A percentile compares a stretch with the other conserved stretches of the same genome.
Evolutionary conservation across 345 rosid genomes (phyloP).

Genomic region (Lepidium didymum): DNA sequence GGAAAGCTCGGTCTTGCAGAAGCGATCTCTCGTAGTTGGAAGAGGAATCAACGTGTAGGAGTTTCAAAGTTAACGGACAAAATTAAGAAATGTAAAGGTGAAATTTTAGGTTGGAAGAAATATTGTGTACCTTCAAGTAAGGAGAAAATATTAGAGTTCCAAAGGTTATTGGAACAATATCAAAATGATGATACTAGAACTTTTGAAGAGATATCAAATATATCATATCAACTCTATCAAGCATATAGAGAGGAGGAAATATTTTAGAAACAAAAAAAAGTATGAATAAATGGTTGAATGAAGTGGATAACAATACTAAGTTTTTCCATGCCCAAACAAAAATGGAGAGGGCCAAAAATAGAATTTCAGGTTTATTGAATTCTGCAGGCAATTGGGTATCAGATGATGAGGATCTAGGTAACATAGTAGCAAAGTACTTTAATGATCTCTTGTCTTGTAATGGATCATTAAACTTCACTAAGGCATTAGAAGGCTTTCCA

Average conservation of each 20-base stretch:
- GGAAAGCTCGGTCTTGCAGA: no score
- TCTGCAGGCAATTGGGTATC: accelerated
- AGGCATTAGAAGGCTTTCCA: not conserved
- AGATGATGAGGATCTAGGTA: not conserved
- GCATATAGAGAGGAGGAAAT: not conserved
- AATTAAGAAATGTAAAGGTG: no score
- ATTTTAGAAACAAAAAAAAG: not conserved
- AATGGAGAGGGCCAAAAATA: not conserved
- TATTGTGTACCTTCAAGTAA: no score
- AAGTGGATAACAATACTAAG: not conserved
- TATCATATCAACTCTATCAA: no score
- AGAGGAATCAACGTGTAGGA: no score
- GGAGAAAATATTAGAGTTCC: no score
- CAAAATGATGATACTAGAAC: no score
- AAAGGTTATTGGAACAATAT: no score
- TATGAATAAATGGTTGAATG: not conserved
- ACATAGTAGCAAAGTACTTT: not conserved
- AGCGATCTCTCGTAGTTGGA: no score
- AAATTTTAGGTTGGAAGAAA: no score
- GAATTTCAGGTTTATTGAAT: not conserved
- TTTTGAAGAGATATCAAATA: no score
- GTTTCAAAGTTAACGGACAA: no score
- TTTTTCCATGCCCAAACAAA: not conserved
- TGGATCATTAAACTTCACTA: accelerated
- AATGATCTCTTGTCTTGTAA: not conserved